Evolutionary conservation across 768 basidiomycete genomes (phyloP).

Genomic region (Kwoniella botswanensis): DNA sequence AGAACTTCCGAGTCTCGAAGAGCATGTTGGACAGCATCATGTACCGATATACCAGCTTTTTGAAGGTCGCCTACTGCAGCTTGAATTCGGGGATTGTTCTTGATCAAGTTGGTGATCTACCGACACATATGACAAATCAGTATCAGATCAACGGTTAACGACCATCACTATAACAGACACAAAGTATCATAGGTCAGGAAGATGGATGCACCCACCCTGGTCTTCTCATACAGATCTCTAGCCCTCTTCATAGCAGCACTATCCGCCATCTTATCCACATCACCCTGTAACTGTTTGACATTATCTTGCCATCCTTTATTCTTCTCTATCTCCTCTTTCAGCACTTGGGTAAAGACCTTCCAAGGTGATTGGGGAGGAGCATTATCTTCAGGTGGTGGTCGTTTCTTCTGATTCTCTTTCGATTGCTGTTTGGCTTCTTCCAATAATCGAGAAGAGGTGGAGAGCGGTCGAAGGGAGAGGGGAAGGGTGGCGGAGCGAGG

Average conservation of each 20-base stretch:
- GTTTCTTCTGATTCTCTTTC: slow-evolving; percentile 14
- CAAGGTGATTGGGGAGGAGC: slow-evolving; percentile 74
- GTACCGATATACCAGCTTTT: slow-evolving; percentile 69
- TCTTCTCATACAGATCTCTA: slow-evolving; percentile 87
- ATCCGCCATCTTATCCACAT: slow-evolving; percentile 96
- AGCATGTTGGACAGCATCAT: slow-evolving; percentile 91
- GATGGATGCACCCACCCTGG: slow-evolving; percentile 68
- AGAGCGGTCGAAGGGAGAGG: slow-evolving; percentile 24
- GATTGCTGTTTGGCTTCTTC: slow-evolving; percentile 25
- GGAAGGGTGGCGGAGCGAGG: slow-evolving; percentile 6
- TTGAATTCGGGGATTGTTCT: slow-evolving; percentile 89
- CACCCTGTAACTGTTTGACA: slow-evolving; percentile 94
- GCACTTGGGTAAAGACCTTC: slow-evolving; percentile 91
- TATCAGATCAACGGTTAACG: too few relatives aligned
- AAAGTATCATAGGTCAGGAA: not conserved
- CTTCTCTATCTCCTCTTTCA: slow-evolving; percentile 90
- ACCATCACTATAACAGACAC: too few relatives aligned
- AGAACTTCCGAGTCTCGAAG: slow-evolving; percentile 93
- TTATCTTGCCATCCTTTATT: slow-evolving; percentile 94
- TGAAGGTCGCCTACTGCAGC: slow-evolving; percentile 92
- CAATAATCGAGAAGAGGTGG: slow-evolving; percentile 25
- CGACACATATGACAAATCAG: slow-evolving; percentile 2
- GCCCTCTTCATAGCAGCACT: slow-evolving; percentile 94
- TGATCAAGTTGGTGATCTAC: slow-evolving; percentile 88
- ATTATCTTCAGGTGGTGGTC: slow-evolving; percentile 31